phyloP scores from a whole-genome alignment of 148 eudicot genomes.

The Amaranthus cruentus region DNA sequence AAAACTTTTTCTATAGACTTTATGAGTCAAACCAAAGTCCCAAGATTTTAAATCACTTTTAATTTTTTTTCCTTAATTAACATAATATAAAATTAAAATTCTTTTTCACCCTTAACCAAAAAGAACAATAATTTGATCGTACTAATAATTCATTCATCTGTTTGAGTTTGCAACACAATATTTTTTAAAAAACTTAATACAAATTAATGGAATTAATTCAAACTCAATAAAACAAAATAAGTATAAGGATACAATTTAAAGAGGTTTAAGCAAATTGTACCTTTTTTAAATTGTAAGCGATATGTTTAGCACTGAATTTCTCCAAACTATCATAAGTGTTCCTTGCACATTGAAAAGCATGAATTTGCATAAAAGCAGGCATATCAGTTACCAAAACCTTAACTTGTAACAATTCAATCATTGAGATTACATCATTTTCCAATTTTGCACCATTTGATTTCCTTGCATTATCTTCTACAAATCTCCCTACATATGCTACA shows the following conservation, averaged over 20 bases:
- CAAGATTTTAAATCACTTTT: too few species aligned
- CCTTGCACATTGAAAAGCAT: slow-evolving; percentile 77
- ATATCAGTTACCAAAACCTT: slow-evolving; percentile 77
- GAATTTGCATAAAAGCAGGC: slow-evolving; percentile 87
- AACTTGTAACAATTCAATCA: slow-evolving; percentile 46
- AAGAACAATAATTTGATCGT: too few species aligned
- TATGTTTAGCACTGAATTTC: slow-evolving; percentile 65
- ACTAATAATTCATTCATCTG: too few species aligned
- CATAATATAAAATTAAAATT: too few species aligned
- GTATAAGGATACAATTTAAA: background rate
- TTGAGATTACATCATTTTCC: slow-evolving; percentile 30
- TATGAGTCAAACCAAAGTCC: too few species aligned
- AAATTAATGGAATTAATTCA: too few species aligned
- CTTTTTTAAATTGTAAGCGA: slow-evolving; percentile 78
- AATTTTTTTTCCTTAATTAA: too few species aligned
- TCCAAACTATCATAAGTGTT: slow-evolving; percentile 68
- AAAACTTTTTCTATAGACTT: too few species aligned
- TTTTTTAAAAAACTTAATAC: too few species aligned
- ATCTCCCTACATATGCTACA: slow-evolving; percentile 26
- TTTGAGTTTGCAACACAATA: too few species aligned
- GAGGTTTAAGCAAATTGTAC: slow-evolving; percentile 15
- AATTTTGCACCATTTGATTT: slow-evolving; percentile 32
- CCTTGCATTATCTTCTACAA: slow-evolving; percentile 24
- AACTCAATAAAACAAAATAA: background rate
- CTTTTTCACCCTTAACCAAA: too few species aligned